Evolutionary conservation across 2,329 filamentous ascomycete genomes (phyloP).

Genomic region (Teratosphaeria pseudoeucalypti): DNA sequence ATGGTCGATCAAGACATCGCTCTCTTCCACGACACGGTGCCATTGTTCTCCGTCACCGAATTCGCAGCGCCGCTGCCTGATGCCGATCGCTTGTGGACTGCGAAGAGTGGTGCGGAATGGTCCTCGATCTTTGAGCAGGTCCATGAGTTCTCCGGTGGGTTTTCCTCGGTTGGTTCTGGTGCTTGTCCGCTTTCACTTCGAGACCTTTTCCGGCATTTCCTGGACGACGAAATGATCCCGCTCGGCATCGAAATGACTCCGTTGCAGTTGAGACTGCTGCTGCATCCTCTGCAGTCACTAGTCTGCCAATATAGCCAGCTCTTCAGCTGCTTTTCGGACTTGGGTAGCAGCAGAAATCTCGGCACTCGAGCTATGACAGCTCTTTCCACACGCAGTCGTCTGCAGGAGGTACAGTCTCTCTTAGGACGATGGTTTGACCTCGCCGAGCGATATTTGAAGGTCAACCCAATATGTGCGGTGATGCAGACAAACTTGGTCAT

Average conservation of each 20-base stretch:
- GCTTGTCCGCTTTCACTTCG: constrained; percentile 49
- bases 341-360: constrained; percentile 35
- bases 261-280: constrained; percentile 53
- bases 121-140: constrained; percentile 47
- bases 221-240: constrained; percentile 51
- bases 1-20: constrained; percentile 64
- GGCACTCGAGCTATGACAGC: constrained; percentile 43
- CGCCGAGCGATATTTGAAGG: constrained; percentile 45
- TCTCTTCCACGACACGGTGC: constrained; percentile 53
- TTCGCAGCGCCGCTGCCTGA: constrained; percentile 55
- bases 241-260: constrained; percentile 43
- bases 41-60: constrained; percentile 55
- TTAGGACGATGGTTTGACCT: constrained; percentile 59
- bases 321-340: constrained; percentile 54
- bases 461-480: constrained; percentile 47
- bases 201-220: constrained; percentile 57
- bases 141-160: constrained; percentile 45
- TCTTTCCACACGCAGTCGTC: constrained; percentile 47
- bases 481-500: constrained; percentile 57
- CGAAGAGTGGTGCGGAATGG: constrained; percentile 50
- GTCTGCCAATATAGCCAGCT: constrained; percentile 56
- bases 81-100: constrained; percentile 53
- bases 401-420: constrained; percentile 55
- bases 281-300: constrained; percentile 58
- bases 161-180: constrained; percentile 44